phyloP scores from a whole-genome alignment of 2,329 filamentous ascomycete species.

The Fusarium sp. region DNA sequence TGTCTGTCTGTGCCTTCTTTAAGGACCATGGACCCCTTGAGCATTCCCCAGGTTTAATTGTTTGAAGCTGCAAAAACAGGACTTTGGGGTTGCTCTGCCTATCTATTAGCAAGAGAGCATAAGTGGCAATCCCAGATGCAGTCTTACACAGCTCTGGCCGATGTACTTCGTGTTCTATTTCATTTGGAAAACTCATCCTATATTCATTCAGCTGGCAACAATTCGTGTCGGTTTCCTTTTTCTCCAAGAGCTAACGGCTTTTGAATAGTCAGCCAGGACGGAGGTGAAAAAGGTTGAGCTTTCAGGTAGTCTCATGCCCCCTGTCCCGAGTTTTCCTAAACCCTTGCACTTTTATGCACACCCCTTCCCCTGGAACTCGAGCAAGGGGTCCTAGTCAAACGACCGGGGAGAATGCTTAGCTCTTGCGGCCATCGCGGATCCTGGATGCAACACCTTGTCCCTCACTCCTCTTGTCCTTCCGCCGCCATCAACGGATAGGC shows the following conservation, averaged over 20 bases:
- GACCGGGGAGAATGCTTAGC: conserved; percentile 36
- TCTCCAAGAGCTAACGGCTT: conserved; percentile 1
- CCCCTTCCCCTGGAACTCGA: conserved; percentile 31
- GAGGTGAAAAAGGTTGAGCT: conserved; percentile 14
- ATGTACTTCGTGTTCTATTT: not conserved
- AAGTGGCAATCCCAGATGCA: conserved; percentile 6
- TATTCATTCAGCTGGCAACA: conserved; percentile 3
- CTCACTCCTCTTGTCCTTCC: conserved; percentile 45
- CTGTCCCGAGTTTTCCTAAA: conserved; percentile 25
- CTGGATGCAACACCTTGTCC: conserved; percentile 24
- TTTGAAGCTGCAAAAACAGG: conserved; percentile 14
- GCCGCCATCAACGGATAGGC: conserved; percentile 53
- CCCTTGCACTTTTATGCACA: conserved; percentile 32
- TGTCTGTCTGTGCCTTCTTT: conserved; percentile 26
- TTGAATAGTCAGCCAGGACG: conserved; percentile 9
- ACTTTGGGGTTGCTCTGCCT: not conserved
- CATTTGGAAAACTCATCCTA: not conserved
- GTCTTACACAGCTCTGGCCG: not conserved
- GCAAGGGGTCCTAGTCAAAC: conserved; percentile 15
- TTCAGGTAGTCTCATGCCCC: conserved; percentile 8
- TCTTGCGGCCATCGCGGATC: conserved; percentile 43
- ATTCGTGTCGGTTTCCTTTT: conserved; percentile 12
- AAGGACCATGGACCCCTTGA: conserved; percentile 35
- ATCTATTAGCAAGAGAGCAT: conserved; percentile 1
- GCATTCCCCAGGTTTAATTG: conserved; percentile 47